A percentile compares a stretch with the other conserved stretches of the same genome.
Conservation (phyloP, 2,329 filamentous ascomycete species). For the Aspergillus spinulosporus region DNA sequence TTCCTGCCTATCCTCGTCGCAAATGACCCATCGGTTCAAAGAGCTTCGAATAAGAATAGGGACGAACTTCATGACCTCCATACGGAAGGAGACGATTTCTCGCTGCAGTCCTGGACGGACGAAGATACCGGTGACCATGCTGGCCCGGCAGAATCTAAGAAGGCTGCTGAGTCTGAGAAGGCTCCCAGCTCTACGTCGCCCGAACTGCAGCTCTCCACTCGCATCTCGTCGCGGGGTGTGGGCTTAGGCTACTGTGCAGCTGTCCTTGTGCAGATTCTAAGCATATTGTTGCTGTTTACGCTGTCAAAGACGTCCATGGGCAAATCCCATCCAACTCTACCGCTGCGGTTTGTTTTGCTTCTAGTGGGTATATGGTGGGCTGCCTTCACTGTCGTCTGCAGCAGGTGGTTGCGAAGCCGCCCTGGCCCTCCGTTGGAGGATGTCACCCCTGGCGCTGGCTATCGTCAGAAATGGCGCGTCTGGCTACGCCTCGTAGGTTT, state of each 20-base stretch:
- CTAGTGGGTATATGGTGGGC: slow-evolving; percentile 87
- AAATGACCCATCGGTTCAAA: slow-evolving; percentile 64
- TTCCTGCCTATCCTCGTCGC: slow-evolving; percentile 85
- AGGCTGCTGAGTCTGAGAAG: neutral
- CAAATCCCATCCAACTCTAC: slow-evolving; percentile 71
- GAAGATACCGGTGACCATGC: slow-evolving; percentile 24
- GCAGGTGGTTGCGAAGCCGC: slow-evolving; percentile 76
- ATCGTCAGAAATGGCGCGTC: slow-evolving; percentile 39
- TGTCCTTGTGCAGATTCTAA: slow-evolving; percentile 75
- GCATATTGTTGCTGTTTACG: slow-evolving; percentile 70
- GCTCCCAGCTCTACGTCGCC: slow-evolving; percentile 41
- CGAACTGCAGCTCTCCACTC: slow-evolving; percentile 77
- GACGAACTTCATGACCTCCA: slow-evolving; percentile 30
- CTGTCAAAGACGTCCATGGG: slow-evolving; percentile 36
- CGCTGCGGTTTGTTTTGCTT: slow-evolving; percentile 77
- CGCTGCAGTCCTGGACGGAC: slow-evolving; percentile 21
- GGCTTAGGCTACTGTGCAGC: slow-evolving; percentile 86
- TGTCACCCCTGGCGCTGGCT: slow-evolving; percentile 16
- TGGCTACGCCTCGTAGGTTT: slow-evolving; percentile 71
- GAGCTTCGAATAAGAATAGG: slow-evolving; percentile 15
- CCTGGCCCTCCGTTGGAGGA: slow-evolving; percentile 70
- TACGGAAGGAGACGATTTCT: slow-evolving; percentile 17
- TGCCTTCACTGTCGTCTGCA: slow-evolving; percentile 77
- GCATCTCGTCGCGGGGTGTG: slow-evolving; percentile 83
- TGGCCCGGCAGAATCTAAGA: neutral